Evolutionary conservation across 495 filamentous ascomycete genomes (phyloP).

Genomic region (Paragyromitra xinjiangensis): DNA sequence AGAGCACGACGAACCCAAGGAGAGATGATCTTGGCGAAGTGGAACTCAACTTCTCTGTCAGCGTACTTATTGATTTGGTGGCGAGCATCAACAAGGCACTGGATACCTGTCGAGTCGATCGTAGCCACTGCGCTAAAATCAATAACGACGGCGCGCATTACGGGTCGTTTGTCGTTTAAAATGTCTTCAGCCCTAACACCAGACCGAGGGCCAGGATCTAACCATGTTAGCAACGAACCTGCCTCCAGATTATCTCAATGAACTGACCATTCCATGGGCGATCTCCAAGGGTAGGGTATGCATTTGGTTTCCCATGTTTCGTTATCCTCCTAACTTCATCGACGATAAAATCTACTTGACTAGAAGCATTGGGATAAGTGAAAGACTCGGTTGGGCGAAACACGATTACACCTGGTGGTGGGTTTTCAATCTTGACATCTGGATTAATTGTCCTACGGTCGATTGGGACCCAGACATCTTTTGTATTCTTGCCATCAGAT

Average conservation of each 20-base stretch:
- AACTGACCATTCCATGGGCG: constrained; percentile 43
- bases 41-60: constrained; percentile 64
- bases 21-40: constrained; percentile 63
- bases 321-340: constrained; percentile 61
- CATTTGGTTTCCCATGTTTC: constrained; percentile 48
- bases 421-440: constrained; percentile 58
- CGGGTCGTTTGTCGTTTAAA: constrained; percentile 61
- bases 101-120: constrained; percentile 63
- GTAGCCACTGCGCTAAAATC: constrained; percentile 64
- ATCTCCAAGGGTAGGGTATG: constrained; percentile 50
- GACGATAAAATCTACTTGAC: constrained; percentile 62
- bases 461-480: constrained; percentile 61
- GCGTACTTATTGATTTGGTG: constrained; percentile 64
- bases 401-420: constrained; percentile 64
- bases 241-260: not conserved
- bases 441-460: constrained; percentile 63
- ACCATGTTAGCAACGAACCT: constrained; percentile 15
- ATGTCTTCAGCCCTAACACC: constrained; percentile 54
- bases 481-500: constrained; percentile 51
- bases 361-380: constrained; percentile 65
- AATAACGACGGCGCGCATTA: constrained; percentile 63
- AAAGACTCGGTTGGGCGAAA: constrained; percentile 66
- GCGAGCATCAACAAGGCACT: constrained; percentile 63
- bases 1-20: constrained; percentile 64
- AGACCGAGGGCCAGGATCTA: constrained; percentile 53